Evolutionary conservation across 2,329 filamentous ascomycete genomes (phyloP).

Genomic region (Sodiomyces alkalinus): DNA sequence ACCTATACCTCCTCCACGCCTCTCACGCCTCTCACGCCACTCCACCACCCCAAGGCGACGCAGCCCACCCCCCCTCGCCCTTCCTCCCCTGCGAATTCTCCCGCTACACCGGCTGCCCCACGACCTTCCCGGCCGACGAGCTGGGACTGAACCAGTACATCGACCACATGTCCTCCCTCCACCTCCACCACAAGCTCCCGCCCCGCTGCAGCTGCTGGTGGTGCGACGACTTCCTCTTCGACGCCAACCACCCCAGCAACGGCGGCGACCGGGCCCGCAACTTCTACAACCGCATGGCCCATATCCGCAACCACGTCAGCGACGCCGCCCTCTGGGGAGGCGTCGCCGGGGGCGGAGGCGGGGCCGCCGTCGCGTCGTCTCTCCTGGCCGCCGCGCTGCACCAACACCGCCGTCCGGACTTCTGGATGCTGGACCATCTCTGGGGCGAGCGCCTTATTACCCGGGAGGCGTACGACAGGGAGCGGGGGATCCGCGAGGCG

Average conservation of each 20-base stretch:
- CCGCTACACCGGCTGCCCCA: constrained; percentile 18
- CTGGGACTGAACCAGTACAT: constrained; percentile 29
- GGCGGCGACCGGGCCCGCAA: no score
- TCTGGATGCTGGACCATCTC: constrained; percentile 23
- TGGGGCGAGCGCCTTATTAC: constrained; percentile 13
- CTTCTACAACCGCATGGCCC: constrained; percentile 28
- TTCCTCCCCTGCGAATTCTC: constrained; percentile 31
- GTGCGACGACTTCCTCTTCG: constrained; percentile 24
- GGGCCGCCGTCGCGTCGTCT: no score
- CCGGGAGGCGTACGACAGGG: constrained; percentile 9
- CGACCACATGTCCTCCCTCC: constrained; percentile 23
- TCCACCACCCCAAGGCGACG: constrained; percentile 8
- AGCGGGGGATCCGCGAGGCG: constrained; percentile 9
- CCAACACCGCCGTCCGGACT: constrained; percentile 25
- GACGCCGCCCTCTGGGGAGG: no score
- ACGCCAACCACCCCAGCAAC: constrained; percentile 7
- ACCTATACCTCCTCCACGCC: no score
- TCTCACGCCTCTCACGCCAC: constrained; percentile 10
- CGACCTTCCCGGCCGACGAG: constrained; percentile 21
- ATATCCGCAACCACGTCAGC: constrained; percentile 30
- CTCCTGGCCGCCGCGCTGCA: no score
- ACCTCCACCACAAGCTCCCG: constrained; percentile 21
- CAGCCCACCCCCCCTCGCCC: no score
- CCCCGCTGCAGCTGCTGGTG: constrained; percentile 30
- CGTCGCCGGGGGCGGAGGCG: no score